phyloP scores from a whole-genome alignment of 78 protist species.

The Diacronema lutheri region DNA sequence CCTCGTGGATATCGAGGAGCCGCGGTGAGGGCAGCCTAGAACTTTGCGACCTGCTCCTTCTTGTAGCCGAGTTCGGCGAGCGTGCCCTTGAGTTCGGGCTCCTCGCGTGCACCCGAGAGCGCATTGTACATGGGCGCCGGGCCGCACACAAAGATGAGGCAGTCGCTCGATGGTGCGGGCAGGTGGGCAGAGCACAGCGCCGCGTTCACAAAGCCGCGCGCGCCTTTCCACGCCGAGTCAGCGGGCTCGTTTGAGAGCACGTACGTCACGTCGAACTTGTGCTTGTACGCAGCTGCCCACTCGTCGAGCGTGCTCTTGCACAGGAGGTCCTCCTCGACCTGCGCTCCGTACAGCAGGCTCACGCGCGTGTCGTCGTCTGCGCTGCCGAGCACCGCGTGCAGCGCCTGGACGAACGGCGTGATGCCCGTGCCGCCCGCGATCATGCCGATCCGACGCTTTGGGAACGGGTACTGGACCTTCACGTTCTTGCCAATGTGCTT shows the following conservation, averaged over 20 bases:
- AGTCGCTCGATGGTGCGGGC: not conserved
- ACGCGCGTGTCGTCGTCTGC: slow-evolving; percentile 57
- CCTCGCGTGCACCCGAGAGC: not conserved
- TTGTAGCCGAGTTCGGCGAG: not conserved
- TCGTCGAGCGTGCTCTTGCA: slow-evolving; percentile 42
- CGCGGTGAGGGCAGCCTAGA: no score
- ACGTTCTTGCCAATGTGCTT: not conserved
- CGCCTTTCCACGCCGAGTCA: not conserved
- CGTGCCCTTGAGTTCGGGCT: not conserved
- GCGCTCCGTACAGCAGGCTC: slow-evolving; percentile 65
- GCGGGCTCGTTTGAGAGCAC: not conserved
- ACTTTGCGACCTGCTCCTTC: not conserved
- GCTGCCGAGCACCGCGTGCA: slow-evolving; percentile 45
- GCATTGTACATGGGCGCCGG: not conserved
- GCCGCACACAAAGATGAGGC: not conserved
- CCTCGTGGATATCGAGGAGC: no score
- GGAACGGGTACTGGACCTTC: slow-evolving; percentile 3
- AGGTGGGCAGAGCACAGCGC: not conserved
- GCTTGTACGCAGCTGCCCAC: not conserved
- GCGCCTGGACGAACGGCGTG: slow-evolving; percentile 78
- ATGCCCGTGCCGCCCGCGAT: slow-evolving; percentile 80
- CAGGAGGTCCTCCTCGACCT: slow-evolving; percentile 65
- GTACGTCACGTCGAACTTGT: not conserved
- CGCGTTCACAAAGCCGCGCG: not conserved
- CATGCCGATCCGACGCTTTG: slow-evolving; percentile 52